Conservation (phyloP, 257 asterid species). For the Solanum infundibuliforme region DNA sequence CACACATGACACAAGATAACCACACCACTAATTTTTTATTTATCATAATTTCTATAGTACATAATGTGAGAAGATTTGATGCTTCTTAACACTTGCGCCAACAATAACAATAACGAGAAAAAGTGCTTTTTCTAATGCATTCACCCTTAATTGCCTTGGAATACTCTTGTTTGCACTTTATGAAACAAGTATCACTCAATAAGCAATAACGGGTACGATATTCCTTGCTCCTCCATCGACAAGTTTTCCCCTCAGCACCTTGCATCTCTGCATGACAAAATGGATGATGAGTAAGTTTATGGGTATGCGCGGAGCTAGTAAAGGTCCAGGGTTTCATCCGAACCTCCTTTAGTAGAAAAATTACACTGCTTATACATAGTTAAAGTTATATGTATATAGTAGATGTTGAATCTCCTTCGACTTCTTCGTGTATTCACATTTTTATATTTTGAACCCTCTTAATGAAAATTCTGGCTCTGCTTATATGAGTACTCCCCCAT, state of each 20-base stretch:
- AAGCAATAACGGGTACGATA: not conserved
- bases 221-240: not conserved
- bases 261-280: not conserved
- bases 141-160: not conserved
- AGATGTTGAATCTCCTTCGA: too few relatives aligned
- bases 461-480: too few relatives aligned
- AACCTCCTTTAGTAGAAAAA: too few relatives aligned
- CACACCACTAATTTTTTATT: not conserved
- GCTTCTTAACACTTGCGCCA: not conserved
- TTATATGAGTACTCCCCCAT: too few relatives aligned
- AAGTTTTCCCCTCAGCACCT: not conserved
- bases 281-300: not conserved
- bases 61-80: not conserved
- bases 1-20: not conserved
- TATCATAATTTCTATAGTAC: not conserved
- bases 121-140: not conserved
- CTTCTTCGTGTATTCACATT: too few relatives aligned
- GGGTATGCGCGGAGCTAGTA: too few relatives aligned
- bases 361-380: too few relatives aligned
- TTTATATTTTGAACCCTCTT: too few relatives aligned
- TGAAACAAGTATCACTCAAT: not conserved
- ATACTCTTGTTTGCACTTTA: not conserved
- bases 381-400: too few relatives aligned
- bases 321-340: too few relatives aligned
- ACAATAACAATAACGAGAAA: not conserved